phyloP scores from a whole-genome alignment of 768 basidiomycete genomes.

The Ramaria sp. region DNA sequence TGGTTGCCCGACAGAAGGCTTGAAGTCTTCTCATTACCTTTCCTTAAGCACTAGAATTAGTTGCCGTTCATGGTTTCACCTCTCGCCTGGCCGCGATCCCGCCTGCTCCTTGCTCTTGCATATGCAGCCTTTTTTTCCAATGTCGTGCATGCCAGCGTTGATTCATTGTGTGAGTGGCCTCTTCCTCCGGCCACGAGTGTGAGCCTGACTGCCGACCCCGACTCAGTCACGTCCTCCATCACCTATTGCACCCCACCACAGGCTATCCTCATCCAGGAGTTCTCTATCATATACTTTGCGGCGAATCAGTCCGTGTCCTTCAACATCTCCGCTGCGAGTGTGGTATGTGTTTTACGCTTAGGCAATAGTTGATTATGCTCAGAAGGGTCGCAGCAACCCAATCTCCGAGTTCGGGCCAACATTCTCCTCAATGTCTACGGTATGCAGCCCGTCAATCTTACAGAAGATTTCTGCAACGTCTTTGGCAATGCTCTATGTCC shows the following conservation, averaged over 20 bases:
- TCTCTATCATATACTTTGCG: conserved; percentile 63
- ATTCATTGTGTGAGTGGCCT: conserved; percentile 47
- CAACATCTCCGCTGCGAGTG: conserved; percentile 78
- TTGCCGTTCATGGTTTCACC: conserved; percentile 45
- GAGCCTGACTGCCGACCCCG: not conserved
- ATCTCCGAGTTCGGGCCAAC: conserved; percentile 75
- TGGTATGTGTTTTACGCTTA: conserved; percentile 40
- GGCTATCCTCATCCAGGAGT: conserved; percentile 67
- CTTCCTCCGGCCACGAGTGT: conserved; percentile 1
- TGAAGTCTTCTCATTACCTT: conserved; percentile 3
- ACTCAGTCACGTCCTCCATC: conserved; percentile 73
- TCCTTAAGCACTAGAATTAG: conserved; percentile 6
- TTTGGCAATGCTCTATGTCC: conserved; percentile 77
- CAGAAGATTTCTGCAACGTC: conserved; percentile 77
- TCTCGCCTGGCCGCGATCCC: conserved; percentile 71
- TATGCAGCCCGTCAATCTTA: conserved; percentile 67
- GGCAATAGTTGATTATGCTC: not conserved
- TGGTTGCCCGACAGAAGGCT: not conserved
- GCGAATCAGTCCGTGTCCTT: conserved; percentile 68
- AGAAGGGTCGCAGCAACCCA: conserved; percentile 39
- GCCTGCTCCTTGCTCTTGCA: conserved; percentile 28
- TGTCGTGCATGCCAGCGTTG: conserved; percentile 37
- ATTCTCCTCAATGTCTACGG: conserved; percentile 85
- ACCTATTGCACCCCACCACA: conserved; percentile 79
- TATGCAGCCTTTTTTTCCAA: conserved; percentile 20